Base-by-base conservation (phyloP, 768 basidiomycete species). In the Cantharellus anzutake region DNA sequence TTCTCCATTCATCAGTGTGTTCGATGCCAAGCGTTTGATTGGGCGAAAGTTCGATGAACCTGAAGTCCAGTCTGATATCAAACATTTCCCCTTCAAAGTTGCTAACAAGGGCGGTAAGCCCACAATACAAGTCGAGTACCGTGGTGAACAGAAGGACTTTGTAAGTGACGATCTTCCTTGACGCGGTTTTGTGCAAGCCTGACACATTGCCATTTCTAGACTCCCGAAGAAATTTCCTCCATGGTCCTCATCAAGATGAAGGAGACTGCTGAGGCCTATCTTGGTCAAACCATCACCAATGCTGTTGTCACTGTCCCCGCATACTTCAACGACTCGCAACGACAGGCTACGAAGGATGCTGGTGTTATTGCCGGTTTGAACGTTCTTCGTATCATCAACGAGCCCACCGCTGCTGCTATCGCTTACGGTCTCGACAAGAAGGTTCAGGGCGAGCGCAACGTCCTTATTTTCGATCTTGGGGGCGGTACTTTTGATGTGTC, bases 401-500 rank as follows among this genome's bases (percentile, higher is more conserved):
- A 78, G 68, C 82, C 83, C 48, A 82, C 81, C 58, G 82, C 82
- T 59, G 82, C 82, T 57, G 81, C 80, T 59, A 76, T 83, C 67
- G 80, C 82, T 57, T 83, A 83, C 71, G 80, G 81, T 66, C 76
- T 83, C 59, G 76, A 80, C 73, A 78, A 79, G 68, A 77, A 78
- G 66, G 75, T 72, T 51, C 67, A 69, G 72, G 68, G 72, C 62
- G 75, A 76, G 68, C 71, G 71, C 64, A 75, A 75, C 67, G 74
- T 76, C 63, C 74, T 76, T 69, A 74, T 76, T 66, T 75, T 75
- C 72, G 75, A 76, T 66, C 70, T 75, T 50, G 75, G 75, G 65
- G 75, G 75, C 64, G 75, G 75, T 63, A 76, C 75, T 42, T 75
- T 75, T 70, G 75, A 76, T 69, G 75, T 75, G 61, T 75, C 74